Evolutionary conservation across 2,329 filamentous ascomycete species (phyloP), one percentile per base, ranked within the genome.

Genomic region (Aspergillus udagawae): DNA sequence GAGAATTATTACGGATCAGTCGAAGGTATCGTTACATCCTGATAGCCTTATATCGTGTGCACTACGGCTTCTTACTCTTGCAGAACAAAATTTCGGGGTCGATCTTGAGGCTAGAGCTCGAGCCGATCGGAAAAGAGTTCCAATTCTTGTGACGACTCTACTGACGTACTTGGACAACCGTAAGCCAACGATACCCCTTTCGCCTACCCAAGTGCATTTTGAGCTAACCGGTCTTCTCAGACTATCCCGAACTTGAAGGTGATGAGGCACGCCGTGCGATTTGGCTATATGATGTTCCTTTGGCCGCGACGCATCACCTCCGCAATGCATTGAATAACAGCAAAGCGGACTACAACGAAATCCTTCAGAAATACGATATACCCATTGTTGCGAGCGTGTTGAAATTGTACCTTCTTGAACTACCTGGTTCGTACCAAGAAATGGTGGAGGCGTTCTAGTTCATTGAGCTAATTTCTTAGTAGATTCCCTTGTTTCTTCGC

Each of bases 1-100:
- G 94, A 99, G 77, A 99, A 97, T 74, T 99, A 99, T 78, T 99
- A 99, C 80, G 97, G 97, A 75, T 92, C 90, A 63, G 92, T 97
- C 25, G 94, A 97, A 73, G 82, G 82, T 83, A 71, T 60, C 73
- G 29, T 23, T 14, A 35, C 10, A 21, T 6, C 27, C n/a, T 52
- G 50, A 27, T n/a, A 32, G 9, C 6, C 32, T 4, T n/a, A 17
- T 12, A 27, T 14, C 32, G 4, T 4, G 12, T 38, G 17, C 6
- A 49, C 28, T 59, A 12, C 42, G 5, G 20, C 32, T 53, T 25
- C 63, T 69, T 57, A 63, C 51, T 27, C 50, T 42, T 55, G 3
- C 55, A 83, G 92, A 97, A 71, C 92, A 97, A 82, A 96, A 91
- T 0, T 99, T 97, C 71, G 94, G 95, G 63, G 92, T 99, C 55